A percentile compares a stretch with the other conserved stretches of the same genome.
phyloP scores from a whole-genome alignment of 768 basidiomycete species.

The Naganishia onofrii region DNA sequence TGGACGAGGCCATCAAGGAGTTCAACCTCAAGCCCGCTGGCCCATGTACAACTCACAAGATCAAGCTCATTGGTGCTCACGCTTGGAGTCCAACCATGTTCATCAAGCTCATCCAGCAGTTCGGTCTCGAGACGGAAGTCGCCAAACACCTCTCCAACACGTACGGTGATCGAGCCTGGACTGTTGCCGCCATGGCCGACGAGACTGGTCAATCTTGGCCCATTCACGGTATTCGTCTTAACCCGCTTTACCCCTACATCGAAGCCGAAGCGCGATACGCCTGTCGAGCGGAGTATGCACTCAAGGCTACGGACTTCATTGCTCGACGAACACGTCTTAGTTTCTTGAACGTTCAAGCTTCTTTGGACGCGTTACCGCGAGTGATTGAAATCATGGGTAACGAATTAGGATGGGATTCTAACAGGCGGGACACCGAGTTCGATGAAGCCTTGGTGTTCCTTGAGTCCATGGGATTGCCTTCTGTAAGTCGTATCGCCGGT shows the following conservation, averaged over 20 bases:
- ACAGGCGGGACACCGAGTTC: constrained; percentile 63
- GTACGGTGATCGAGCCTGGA: constrained; percentile 97
- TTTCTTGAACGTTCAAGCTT: constrained; percentile 85
- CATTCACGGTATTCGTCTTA: constrained; percentile 74
- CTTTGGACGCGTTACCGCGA: constrained; percentile 76
- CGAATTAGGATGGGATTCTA: constrained; percentile 72
- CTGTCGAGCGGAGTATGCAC: constrained; percentile 82
- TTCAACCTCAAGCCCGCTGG: constrained; percentile 65
- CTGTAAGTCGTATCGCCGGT: constrained; percentile 37
- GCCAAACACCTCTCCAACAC: constrained; percentile 89
- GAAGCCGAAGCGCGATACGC: constrained; percentile 93
- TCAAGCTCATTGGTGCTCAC: constrained; percentile 85
- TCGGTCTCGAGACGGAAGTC: constrained; percentile 84
- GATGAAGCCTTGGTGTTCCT: constrained; percentile 67
- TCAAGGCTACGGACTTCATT: constrained; percentile 87
- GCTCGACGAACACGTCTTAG: constrained; percentile 87
- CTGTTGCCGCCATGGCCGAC: constrained; percentile 74
- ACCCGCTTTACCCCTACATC: constrained; percentile 75
- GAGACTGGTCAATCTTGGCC: constrained; percentile 76
- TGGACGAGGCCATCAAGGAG: constrained; percentile 77
- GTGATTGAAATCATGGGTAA: constrained; percentile 88
- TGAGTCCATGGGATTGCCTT: constrained; percentile 75
- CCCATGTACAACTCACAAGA: constrained; percentile 71
- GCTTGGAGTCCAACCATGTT: constrained; percentile 97
- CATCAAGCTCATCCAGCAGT: constrained; percentile 88